phyloP scores from a whole-genome alignment of 306 rosid genomes.

The Citrullus amarus region DNA sequence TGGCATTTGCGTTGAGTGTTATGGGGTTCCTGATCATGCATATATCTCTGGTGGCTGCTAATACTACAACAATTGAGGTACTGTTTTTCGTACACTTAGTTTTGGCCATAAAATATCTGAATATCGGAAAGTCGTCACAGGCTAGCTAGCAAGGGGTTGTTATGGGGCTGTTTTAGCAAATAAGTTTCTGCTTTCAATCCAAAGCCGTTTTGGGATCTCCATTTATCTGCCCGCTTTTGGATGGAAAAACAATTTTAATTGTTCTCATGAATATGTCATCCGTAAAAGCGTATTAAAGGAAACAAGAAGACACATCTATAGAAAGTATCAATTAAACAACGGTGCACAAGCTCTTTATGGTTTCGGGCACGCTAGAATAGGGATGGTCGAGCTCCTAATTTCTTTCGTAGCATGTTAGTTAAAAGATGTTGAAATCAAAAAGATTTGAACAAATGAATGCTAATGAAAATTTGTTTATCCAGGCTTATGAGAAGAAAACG shows the following conservation, averaged over 20 bases:
- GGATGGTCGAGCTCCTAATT: neutral
- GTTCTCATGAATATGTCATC: neutral
- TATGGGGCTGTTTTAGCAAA: neutral
- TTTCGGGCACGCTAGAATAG: neutral
- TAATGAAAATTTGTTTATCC: slow-evolving; percentile 22
- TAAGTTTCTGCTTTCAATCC: neutral
- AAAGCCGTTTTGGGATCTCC: neutral
- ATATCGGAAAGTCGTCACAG: neutral
- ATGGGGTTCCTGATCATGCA: slow-evolving; percentile 94
- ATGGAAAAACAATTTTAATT: neutral
- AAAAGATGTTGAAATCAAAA: neutral
- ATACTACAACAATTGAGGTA: slow-evolving; percentile 98
- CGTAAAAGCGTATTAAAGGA: neutral
- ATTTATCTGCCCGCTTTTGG: neutral
- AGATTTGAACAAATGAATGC: neutral
- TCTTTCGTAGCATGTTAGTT: neutral
- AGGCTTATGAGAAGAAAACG: slow-evolving; percentile 98
- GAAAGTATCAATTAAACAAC: neutral
- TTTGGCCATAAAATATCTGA: neutral
- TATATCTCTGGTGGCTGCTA: slow-evolving; percentile 74
- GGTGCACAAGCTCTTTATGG: neutral
- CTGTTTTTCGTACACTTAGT: neutral
- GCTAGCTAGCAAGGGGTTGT: neutral
- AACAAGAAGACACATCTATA: neutral
- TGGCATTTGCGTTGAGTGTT: slow-evolving; percentile 90